Percentiles rank a stretch among this genome's conserved stretches.
These are phyloP conservation scores for Penicillium diatomitis DNA, from an alignment of 495 filamentous ascomycete species.

Conservation along the genomic window DNA sequence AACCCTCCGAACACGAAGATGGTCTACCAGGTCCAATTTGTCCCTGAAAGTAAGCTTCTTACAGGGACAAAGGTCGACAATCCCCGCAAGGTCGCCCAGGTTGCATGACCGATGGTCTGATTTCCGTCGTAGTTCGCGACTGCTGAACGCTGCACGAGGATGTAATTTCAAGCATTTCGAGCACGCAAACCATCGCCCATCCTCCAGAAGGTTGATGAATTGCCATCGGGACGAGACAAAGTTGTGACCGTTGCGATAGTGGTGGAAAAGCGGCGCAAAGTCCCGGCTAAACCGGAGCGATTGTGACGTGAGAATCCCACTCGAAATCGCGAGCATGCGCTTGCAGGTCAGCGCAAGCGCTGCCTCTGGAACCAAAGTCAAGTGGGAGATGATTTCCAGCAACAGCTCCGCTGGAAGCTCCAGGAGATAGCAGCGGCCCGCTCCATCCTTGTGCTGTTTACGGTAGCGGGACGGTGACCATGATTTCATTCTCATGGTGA, in stretches of 20 bases:
- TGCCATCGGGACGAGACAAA: constrained; percentile 35
- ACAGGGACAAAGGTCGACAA: constrained; percentile 41
- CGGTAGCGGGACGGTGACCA: constrained; percentile 15
- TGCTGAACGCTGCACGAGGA: constrained; percentile 26
- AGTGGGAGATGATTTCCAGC: constrained; percentile 32
- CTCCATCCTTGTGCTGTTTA: constrained; percentile 10
- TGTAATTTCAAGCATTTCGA: constrained; percentile 39
- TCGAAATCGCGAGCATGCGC: constrained; percentile 32
- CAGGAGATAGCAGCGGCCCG: constrained; percentile 26
- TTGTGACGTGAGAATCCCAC: constrained; percentile 25
- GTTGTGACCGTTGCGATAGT: constrained; percentile 35
- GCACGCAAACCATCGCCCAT: constrained; percentile 31
- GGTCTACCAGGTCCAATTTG: constrained; percentile 29
- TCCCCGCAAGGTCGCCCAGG: constrained; percentile 31
- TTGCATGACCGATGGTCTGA: constrained; percentile 30
- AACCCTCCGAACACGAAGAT: constrained; percentile 25
- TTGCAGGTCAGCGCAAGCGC: constrained; percentile 38
- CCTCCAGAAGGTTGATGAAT: constrained; percentile 32
- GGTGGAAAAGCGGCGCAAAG: constrained; percentile 38
- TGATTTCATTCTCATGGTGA: constrained; percentile 24
- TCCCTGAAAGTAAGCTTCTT: constrained; percentile 39
- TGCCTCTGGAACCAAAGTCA: constrained; percentile 31
- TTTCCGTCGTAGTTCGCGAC: constrained; percentile 29
- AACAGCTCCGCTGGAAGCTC: constrained; percentile 38
- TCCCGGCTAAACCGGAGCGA: constrained; percentile 35